phyloP scores from a whole-genome alignment of 148 eudicot genomes.

The Camellia granthamiana region DNA sequence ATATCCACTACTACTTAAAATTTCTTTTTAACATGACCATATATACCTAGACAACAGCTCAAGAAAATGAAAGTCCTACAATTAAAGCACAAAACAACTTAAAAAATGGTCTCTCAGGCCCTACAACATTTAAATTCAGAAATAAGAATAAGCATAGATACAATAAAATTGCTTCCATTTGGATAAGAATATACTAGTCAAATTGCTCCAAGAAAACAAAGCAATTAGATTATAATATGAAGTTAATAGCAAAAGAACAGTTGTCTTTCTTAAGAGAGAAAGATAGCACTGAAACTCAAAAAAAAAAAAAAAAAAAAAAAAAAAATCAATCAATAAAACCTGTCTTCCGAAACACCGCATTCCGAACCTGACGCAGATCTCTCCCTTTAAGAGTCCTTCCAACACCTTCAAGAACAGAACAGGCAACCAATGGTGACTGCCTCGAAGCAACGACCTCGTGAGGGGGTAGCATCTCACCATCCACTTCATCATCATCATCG shows the following conservation, averaged over 20 bases:
- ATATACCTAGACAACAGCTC: too few species aligned
- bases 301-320: neutral
- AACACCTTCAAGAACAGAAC: conserved; percentile 49
- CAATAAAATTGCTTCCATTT: neutral
- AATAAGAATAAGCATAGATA: neutral
- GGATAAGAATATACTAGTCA: neutral
- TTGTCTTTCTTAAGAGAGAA: neutral
- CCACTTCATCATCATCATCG: conserved; percentile 24
- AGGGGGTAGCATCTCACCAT: conserved; percentile 49
- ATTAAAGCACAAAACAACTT: too few species aligned
- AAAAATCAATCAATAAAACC: conserved; percentile 50
- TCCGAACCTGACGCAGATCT: conserved; percentile 55
- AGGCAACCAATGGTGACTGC: conserved; percentile 32
- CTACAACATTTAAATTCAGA: too few species aligned
- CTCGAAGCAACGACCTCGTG: conserved; percentile 50
- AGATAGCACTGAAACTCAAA: neutral
- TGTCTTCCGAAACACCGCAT: conserved; percentile 50
- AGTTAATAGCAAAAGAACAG: neutral
- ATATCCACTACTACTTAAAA: too few species aligned
- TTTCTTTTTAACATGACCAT: too few species aligned
- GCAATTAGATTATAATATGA: neutral
- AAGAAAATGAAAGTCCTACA: too few species aligned
- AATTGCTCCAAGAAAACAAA: neutral
- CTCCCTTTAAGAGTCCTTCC: conserved; percentile 56
- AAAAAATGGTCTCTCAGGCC: too few species aligned